phyloP scores from a whole-genome alignment of 495 filamentous ascomycete species.

The Delitschia confertaspora region DNA sequence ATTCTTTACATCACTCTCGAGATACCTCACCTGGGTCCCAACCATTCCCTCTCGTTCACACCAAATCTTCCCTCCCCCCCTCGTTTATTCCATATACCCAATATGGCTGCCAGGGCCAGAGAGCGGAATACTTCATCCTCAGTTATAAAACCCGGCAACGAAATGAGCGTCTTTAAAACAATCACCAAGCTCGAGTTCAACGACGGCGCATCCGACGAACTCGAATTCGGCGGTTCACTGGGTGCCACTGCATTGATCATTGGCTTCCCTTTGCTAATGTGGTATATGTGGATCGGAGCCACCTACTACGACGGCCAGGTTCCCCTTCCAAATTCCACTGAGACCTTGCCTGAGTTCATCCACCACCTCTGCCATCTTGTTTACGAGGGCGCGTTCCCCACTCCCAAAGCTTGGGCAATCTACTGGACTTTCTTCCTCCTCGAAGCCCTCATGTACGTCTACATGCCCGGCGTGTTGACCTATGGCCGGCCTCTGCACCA shows the following conservation, averaged over 20 bases:
- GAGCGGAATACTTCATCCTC: too few relatives aligned
- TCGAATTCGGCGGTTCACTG: constrained; percentile 77
- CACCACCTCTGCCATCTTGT: constrained; percentile 56
- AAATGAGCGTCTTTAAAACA: too few relatives aligned
- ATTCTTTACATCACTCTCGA: too few relatives aligned
- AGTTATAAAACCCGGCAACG: too few relatives aligned
- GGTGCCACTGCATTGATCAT: constrained; percentile 78
- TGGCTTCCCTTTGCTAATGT: constrained; percentile 85
- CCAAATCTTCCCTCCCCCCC: too few relatives aligned
- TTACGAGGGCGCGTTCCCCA: constrained; percentile 72
- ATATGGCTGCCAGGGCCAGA: too few relatives aligned
- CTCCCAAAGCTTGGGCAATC: constrained; percentile 68
- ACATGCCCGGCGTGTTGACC: constrained; percentile 70
- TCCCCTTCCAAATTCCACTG: constrained; percentile 52
- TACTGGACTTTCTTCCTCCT: constrained; percentile 88
- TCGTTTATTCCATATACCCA: too few relatives aligned
- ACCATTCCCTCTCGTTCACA: too few relatives aligned
- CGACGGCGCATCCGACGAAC: constrained; percentile 62
- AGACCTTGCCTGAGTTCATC: constrained; percentile 59
- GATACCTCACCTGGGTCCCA: too few relatives aligned
- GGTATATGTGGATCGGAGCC: constrained; percentile 95
- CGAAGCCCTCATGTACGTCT: constrained; percentile 68
- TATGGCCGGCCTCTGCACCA: constrained; percentile 78
- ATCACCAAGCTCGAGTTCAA: neutral
- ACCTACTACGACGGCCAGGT: constrained; percentile 79